These are phyloP conservation scores for Aspergillus biplanus DNA, from an alignment of 495 filamentous ascomycete species.

Conservation along the genomic window DNA sequence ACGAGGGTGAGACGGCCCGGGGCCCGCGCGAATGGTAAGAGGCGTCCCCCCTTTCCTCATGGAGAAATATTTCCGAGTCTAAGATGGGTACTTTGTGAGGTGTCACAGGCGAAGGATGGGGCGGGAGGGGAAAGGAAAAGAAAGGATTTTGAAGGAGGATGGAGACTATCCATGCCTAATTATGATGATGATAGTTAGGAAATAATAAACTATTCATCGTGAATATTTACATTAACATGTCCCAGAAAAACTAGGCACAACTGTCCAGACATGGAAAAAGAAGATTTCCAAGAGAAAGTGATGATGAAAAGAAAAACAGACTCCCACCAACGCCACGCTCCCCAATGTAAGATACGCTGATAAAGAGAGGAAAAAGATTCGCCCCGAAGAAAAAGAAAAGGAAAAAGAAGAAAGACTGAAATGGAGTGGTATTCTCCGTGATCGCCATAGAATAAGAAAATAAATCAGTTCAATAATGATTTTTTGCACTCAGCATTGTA, in stretches of 20 bases:
- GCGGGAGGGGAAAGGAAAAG: neutral
- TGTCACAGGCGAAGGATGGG: neutral
- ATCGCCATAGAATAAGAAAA: neutral
- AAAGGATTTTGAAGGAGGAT: neutral
- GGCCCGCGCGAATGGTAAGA: too few relatives aligned
- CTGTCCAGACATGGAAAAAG: neutral
- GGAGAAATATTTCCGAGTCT: neutral
- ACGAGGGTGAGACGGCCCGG: too few relatives aligned
- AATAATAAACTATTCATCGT: neutral
- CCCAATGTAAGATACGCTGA: slow-evolving; percentile 15
- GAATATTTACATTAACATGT: neutral
- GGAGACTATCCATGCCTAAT: too few relatives aligned
- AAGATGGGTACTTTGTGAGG: neutral
- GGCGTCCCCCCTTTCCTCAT: too few relatives aligned
- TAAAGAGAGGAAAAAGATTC: slow-evolving; percentile 7
- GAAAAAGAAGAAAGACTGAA: neutral
- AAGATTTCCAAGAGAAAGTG: neutral
- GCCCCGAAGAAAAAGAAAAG: slow-evolving; percentile 3
- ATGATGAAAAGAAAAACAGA: slow-evolving; percentile 5
- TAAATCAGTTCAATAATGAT: neutral
- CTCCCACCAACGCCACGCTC: slow-evolving; percentile 25
- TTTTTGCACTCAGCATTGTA: neutral
- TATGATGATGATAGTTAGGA: neutral
- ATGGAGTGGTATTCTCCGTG: neutral
- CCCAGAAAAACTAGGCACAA: neutral